Percentiles rank a stretch among this genome's conserved stretches.
These are phyloP conservation scores for Purshia tridentata DNA, from an alignment of 306 rosid species.

Conservation along the genomic window DNA sequence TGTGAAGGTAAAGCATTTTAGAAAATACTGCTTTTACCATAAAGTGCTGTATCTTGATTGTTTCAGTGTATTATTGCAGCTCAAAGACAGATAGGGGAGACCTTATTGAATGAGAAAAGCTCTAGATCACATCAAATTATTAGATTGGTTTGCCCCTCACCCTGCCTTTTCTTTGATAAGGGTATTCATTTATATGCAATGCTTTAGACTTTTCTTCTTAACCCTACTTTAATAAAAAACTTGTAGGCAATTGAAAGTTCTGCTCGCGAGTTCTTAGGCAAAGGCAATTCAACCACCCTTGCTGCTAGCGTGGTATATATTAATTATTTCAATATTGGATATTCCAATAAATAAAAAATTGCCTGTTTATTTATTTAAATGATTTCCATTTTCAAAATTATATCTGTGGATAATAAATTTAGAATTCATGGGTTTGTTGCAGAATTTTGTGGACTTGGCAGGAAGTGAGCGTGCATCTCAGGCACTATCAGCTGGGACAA, in stretches of 20 bases:
- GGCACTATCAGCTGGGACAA: conserved; percentile 82
- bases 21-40: conserved; percentile 19
- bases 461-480: conserved; percentile 99
- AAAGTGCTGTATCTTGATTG: conserved; percentile 18
- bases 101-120: conserved; percentile 85
- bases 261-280: conserved; percentile 91
- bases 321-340: conserved; percentile 15
- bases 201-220: conserved; percentile 16
- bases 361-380: neutral
- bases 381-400: neutral
- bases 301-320: conserved; percentile 85
- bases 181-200: conserved; percentile 13
- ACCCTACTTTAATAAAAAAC: conserved; percentile 15
- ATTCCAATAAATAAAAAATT: conserved; percentile 9
- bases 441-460: conserved; percentile 97
- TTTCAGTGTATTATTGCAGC: conserved; percentile 53
- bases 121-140: conserved; percentile 99
- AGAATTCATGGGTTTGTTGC: conserved; percentile 35
- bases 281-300: conserved; percentile 86
- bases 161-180: conserved; percentile 8
- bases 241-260: conserved; percentile 97
- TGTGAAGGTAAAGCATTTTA: conserved; percentile 75
- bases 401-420: neutral
- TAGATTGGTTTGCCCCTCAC: conserved; percentile 56
- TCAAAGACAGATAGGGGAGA: conserved; percentile 97